Base-by-base conservation (phyloP, 148 eudicot genomes). In the Rhododendron kiyosumense region DNA sequence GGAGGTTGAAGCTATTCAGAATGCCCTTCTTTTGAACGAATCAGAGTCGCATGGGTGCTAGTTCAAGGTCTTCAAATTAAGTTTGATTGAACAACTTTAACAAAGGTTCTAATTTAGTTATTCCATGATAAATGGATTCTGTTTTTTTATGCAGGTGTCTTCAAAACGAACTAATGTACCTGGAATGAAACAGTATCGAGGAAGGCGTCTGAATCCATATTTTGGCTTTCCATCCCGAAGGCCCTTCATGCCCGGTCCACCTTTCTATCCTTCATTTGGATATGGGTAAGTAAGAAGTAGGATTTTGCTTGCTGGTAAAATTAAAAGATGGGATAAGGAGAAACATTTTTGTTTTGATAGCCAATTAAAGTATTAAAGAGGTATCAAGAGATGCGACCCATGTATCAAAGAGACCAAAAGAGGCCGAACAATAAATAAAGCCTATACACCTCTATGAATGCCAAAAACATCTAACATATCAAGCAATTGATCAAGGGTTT, bases 121-220 rank as follows among this genome's bases (percentile, higher is more conserved):
- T 22, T 36, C 54, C 17, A 13, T 69, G 14, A 69, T 69, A 8
- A 15, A 15, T 74, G 48, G 54, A 46, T 69, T 7, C 11, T 49
- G 10, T 20, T 48, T 48, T 48, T 79, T 28, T 48, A 82, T 45
- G 7, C 85, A 94, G 97, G 95, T 94, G 10, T 92, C 94, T 69
- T 91, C 93, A 78, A 94, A 94, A 87, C 86, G 95, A 89, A 94
- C 95, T 67, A 94, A 94, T 11, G 92, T 94, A 86, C 97, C 97
- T 24, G 97, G 95, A 28, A 85, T 93, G 95, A 94, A 93, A 75
- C 94, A 92, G 75, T 93, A 79, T 75, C 88, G 95, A 83, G 96
- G 94, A 82, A 91, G 96, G 87, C 89, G 90, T 76, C 91, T 92
- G 20, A 91, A 81, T 78, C 94, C 95, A 3, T 92, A 88, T 83